Evolutionary conservation across 352 stramenopile genomes (phyloP).

Genomic region (Detonula confervacea): DNA sequence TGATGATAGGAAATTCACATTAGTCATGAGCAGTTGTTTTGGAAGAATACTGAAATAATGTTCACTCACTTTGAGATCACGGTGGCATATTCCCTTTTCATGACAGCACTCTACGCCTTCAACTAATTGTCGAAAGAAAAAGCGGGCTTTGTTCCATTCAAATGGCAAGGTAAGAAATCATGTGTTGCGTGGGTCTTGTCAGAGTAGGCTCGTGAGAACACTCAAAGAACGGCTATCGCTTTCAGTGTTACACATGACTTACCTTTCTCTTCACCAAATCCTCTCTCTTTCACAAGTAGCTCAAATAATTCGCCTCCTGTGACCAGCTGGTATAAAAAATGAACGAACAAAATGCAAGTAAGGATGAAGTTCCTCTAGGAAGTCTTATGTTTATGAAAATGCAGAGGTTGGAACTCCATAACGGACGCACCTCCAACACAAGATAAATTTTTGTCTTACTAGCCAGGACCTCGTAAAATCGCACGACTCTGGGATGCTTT

Average conservation of each 20-base stretch:
- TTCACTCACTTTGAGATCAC: conserved; percentile 93
- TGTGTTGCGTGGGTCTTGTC: no score
- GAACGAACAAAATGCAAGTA: no score
- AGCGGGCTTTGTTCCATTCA: conserved; percentile 92
- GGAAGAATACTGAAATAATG: background rate
- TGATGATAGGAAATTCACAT: conserved; percentile 29
- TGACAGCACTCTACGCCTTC: conserved; percentile 95
- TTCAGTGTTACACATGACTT: no score
- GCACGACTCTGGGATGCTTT: conserved; percentile 83
- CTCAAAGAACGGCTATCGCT: no score
- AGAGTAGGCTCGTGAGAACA: no score
- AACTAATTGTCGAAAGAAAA: conserved; percentile 97
- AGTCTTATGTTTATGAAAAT: no score
- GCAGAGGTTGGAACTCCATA: conserved; percentile 1
- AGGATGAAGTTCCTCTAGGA: no score
- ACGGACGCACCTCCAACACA: conserved; percentile 70
- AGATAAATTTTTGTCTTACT: conserved; percentile 92
- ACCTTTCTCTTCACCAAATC: conserved; percentile 90
- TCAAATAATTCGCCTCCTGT: conserved; percentile 92
- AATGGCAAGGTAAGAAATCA: no score
- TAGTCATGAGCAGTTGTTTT: conserved; percentile 1
- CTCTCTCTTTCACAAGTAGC: conserved; percentile 93
- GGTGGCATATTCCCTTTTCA: conserved; percentile 94
- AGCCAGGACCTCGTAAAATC: conserved; percentile 90
- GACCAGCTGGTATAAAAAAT: no score